Percentiles rank a stretch among this genome's conserved stretches.
phyloP scores from a whole-genome alignment of 1,284 basidiomycete species.

The Tranzscheliella williamsii region DNA sequence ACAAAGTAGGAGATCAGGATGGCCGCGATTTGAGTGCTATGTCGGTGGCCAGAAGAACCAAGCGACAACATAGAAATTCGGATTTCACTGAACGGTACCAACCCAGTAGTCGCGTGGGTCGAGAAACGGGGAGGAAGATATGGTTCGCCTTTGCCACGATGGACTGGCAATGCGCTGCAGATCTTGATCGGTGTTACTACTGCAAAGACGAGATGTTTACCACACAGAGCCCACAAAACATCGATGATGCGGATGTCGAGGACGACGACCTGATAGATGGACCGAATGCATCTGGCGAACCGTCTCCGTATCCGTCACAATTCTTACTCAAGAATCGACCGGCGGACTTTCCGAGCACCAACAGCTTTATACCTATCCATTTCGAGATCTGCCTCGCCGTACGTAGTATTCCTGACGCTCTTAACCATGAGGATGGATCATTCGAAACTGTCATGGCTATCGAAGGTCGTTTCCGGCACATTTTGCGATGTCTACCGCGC shows the following conservation, averaged over 20 bases:
- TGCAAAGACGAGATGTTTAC: conserved; percentile 37
- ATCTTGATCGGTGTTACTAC: conserved; percentile 32
- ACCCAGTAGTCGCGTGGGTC: conserved; percentile 21
- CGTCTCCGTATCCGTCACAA: not conserved
- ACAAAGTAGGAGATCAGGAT: no score
- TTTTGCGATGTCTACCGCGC: conserved; percentile 36
- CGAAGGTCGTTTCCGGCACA: conserved; percentile 38
- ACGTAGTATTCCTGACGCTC: conserved; percentile 29
- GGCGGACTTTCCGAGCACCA: conserved; percentile 24
- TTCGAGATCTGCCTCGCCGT: conserved; percentile 42
- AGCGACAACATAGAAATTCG: conserved; percentile 10
- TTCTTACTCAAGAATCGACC: conserved; percentile 23
- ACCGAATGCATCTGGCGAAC: not conserved
- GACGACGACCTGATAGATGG: conserved; percentile 9
- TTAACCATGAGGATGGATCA: conserved; percentile 25
- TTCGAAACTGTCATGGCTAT: conserved; percentile 41
- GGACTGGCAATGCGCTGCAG: conserved; percentile 30
- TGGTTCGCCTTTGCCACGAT: conserved; percentile 39
- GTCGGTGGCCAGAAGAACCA: conserved; percentile 21
- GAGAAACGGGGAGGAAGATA: conserved; percentile 33
- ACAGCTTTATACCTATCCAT: conserved; percentile 42
- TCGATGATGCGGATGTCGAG: conserved; percentile 42
- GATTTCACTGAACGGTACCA: conserved; percentile 23
- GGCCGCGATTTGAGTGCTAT: conserved; percentile 32
- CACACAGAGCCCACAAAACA: conserved; percentile 45